Evolutionary conservation across 352 stramenopile species (phyloP).

Genomic region (Phytophthora fragariae): DNA sequence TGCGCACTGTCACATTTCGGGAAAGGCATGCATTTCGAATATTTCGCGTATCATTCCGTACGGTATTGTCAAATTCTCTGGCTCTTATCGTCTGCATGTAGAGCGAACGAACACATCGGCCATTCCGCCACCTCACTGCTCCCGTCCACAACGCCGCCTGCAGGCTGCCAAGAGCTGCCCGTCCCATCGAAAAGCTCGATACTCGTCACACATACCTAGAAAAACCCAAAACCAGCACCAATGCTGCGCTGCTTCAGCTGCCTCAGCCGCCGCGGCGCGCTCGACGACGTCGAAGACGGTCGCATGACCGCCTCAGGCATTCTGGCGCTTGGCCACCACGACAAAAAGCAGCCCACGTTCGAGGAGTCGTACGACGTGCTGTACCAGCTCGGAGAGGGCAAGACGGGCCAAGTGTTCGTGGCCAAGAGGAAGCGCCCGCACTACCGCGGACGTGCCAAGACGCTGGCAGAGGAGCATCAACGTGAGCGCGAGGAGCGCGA

Average conservation of each 20-base stretch:
- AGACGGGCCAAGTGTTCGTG: constrained; percentile 77
- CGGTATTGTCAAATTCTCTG: not conserved
- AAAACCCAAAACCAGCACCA: not conserved
- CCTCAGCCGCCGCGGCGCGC: constrained; percentile 16
- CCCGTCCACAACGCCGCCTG: not conserved
- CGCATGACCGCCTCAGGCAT: constrained; percentile 7
- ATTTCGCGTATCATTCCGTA: not conserved
- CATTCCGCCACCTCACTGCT: not conserved
- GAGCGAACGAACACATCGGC: too few relatives aligned
- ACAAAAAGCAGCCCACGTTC: constrained; percentile 45
- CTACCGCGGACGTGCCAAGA: constrained; percentile 40
- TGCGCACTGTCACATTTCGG: not conserved
- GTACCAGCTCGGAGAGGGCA: constrained; percentile 78
- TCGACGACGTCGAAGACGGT: constrained; percentile 22
- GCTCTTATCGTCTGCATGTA: not conserved
- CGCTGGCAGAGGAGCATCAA: constrained; percentile 55
- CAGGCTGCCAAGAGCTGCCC: not conserved
- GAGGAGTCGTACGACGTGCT: constrained; percentile 75
- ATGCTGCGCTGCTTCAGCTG: constrained; percentile 55
- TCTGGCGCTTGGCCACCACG: constrained; percentile 15
- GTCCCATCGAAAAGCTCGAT: not conserved
- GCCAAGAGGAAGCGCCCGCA: constrained; percentile 41
- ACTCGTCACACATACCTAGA: not conserved
- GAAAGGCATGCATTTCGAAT: not conserved
- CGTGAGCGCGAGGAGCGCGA: constrained; percentile 64